phyloP scores from a whole-genome alignment of 345 rosid genomes.

The Eutrema yunnanense region DNA sequence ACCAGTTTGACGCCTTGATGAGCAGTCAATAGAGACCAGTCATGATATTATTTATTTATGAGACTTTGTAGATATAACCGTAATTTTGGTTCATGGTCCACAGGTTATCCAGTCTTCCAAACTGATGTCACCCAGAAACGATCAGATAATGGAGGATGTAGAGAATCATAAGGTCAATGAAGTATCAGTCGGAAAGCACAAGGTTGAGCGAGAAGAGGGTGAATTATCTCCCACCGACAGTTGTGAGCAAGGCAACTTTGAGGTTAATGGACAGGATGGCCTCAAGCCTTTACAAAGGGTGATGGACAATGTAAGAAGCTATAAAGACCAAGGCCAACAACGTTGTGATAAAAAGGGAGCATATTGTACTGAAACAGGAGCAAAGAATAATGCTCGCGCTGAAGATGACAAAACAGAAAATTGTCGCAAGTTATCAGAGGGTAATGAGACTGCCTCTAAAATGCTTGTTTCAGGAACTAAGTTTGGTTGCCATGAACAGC shows the following conservation, averaged over 20 bases:
- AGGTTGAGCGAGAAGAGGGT: constrained; percentile 88
- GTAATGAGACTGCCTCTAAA: constrained; percentile 66
- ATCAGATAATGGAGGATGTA: constrained; percentile 37
- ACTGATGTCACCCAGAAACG: constrained; percentile 39
- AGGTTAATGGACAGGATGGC: constrained; percentile 51
- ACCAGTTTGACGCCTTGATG: not conserved
- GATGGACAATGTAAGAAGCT: constrained; percentile 43
- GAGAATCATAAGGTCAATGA: constrained; percentile 40
- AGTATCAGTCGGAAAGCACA: constrained; percentile 44
- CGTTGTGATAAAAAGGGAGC: constrained; percentile 34
- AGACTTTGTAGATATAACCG: not conserved
- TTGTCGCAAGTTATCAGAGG: constrained; percentile 57
- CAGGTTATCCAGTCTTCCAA: constrained; percentile 51
- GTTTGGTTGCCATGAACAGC: constrained; percentile 64
- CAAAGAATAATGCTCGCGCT: constrained; percentile 51
- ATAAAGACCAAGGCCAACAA: constrained; percentile 47
- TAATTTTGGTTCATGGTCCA: constrained; percentile 12
- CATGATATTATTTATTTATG: not conserved
- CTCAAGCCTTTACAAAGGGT: constrained; percentile 39
- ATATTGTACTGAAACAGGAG: constrained; percentile 44
- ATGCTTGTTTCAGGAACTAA: constrained; percentile 69
- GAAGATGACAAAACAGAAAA: constrained; percentile 57
- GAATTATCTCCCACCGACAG: constrained; percentile 83
- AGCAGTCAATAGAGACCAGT: not conserved
- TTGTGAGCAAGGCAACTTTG: constrained; percentile 75